Base-by-base conservation (phyloP, 805 yeast genomes). In the Candida orba region DNA sequence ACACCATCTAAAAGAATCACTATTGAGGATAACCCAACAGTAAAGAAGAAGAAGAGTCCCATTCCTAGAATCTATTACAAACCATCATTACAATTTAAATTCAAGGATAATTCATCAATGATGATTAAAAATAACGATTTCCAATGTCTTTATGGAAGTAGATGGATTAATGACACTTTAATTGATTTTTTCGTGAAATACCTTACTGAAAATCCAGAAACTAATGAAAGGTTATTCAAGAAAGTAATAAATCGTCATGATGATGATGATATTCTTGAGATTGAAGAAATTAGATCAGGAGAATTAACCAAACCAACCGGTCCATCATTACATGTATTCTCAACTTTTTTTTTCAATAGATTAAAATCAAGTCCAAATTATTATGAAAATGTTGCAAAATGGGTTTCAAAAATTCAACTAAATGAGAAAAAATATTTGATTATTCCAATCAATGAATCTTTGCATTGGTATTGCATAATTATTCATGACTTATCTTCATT, bases 401-500 rank as follows among this genome's bases (percentile, higher is more conserved):
- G 98, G 98, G 76, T 93, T 10, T 68, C 73, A 36, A 82, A 82
- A 50, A 63, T 84, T 8, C 83, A 87, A 49, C 60, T 81, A 2
- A 72, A 79, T 61, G 68, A 66, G 17, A 81, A 72, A 54, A 73
- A 76, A 37, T 78, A 72, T 53, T 66, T 88, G 3, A 72, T 90
- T 3, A 69, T 91, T 10, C 99, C 99, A 1, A 80, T 93, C 8
- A 86, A 87, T 60, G 85, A 81, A 49, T 73, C 73, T 34, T 68
- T 76, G 34, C 99, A 93, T 64, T 93, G 99, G 99, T 86, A 80
- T 57, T 80, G 90, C 37, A 81, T 86, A 24, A 74, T 91, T 4
- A 75, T 91, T 4, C 69, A 78, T 45, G 73, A 82, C 65, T 77
- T 54, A 67, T 76, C 40, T 51, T 56, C 41, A 17, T 49, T 60